These are phyloP conservation scores for Castanea crenata DNA, from an alignment of 306 rosid species.

Conservation along the genomic window DNA sequence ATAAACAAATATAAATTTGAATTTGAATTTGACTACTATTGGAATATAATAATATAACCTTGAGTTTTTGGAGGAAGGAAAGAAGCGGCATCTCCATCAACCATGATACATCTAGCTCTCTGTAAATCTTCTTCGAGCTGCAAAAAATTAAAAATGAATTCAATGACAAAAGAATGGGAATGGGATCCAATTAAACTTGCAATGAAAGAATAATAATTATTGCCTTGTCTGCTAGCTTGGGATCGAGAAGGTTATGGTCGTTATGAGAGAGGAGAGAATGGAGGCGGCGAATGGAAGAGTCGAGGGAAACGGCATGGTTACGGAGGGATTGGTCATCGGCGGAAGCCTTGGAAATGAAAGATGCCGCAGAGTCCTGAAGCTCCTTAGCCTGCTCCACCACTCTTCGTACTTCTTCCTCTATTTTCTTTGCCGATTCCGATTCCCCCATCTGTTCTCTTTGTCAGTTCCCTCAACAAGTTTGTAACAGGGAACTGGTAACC, in stretches of 20 bases:
- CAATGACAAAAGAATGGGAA: neutral
- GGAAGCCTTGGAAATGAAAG: conserved; percentile 42
- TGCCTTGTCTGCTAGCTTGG: conserved; percentile 64
- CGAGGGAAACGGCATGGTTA: conserved; percentile 54
- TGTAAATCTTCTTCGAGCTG: conserved; percentile 91
- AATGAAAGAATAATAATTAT: neutral
- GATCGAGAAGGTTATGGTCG: conserved; percentile 27
- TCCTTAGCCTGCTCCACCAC: conserved; percentile 73
- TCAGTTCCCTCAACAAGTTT: neutral
- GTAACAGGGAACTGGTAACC: neutral
- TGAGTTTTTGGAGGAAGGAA: conserved; percentile 75
- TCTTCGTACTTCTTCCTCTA: conserved; percentile 56
- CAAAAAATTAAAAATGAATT: too few species aligned
- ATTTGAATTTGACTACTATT: too few species aligned
- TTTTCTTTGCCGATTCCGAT: conserved; percentile 24
- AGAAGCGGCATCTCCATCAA: conserved; percentile 86
- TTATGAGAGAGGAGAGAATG: conserved; percentile 53
- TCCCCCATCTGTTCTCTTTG: conserved; percentile 17
- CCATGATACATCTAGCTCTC: conserved; percentile 68
- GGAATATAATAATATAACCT: conserved; percentile 36
- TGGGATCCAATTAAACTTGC: neutral
- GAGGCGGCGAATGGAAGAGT: conserved; percentile 64
- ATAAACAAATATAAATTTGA: too few species aligned
- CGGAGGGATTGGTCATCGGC: conserved; percentile 77
- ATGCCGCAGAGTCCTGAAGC: conserved; percentile 59